Evolutionary conservation across 495 filamentous ascomycete species (phyloP).

Genomic region (Parathielavia hyrcaniae): DNA sequence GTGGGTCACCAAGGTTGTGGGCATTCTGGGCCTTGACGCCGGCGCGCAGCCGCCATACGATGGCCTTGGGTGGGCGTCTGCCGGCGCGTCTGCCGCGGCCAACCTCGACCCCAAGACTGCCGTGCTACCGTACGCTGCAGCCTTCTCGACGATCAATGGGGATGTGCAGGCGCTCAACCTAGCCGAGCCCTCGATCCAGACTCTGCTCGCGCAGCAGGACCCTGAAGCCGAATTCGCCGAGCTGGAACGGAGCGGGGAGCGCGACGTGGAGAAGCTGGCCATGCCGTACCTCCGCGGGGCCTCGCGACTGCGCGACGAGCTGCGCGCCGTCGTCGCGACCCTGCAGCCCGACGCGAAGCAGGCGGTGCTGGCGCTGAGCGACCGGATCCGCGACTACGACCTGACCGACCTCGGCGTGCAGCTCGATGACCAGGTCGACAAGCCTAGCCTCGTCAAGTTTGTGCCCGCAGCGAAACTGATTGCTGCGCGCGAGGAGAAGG

Average conservation of each 20-base stretch:
- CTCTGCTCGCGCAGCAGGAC: slow-evolving; percentile 32
- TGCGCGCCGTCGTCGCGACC: slow-evolving; percentile 55
- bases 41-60: slow-evolving; percentile 51
- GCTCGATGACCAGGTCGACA: slow-evolving; percentile 69
- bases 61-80: slow-evolving; percentile 75
- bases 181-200: slow-evolving; percentile 25
- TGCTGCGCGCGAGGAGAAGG: slow-evolving; percentile 66
- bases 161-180: slow-evolving; percentile 38
- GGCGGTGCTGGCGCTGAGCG: slow-evolving; percentile 61
- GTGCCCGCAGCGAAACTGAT: slow-evolving; percentile 62
- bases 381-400: slow-evolving; percentile 70
- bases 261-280: slow-evolving; percentile 46
- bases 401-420: slow-evolving; percentile 77
- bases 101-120: slow-evolving; percentile 39
- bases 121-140: slow-evolving; percentile 42
- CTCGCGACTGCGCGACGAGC: slow-evolving; percentile 59
- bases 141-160: slow-evolving; percentile 34
- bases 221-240: slow-evolving; percentile 40
- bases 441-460: slow-evolving; percentile 77
- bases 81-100: slow-evolving; percentile 53
- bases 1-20: slow-evolving; percentile 80
- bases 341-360: slow-evolving; percentile 51
- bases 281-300: slow-evolving; percentile 60
- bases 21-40: slow-evolving; percentile 80
- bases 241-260: slow-evolving; percentile 35